Percentiles rank a stretch among this genome's conserved stretches.
Conservation (phyloP, 345 rosid species). For the Limnanthes douglasii region DNA sequence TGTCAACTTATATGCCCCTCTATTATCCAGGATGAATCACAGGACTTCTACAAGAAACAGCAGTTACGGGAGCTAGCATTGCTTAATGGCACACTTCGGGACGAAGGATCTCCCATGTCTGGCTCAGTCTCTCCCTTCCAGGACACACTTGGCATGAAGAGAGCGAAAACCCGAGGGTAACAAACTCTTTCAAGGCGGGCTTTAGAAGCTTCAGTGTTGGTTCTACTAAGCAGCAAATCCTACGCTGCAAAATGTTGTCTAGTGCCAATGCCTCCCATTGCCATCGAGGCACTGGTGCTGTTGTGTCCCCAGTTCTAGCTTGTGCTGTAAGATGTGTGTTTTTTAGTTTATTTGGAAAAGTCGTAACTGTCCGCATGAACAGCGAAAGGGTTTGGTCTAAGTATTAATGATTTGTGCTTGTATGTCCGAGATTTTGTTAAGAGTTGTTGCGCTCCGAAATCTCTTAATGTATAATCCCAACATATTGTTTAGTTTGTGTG, state of each 20-base stretch:
- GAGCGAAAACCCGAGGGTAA: conserved; percentile 90
- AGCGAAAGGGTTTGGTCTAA: not conserved
- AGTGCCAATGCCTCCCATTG: conserved; percentile 22
- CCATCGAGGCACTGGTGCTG: conserved; percentile 27
- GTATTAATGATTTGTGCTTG: conserved; percentile 1
- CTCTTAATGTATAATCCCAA: too few species aligned
- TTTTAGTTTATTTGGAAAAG: too few species aligned
- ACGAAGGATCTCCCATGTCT: conserved; percentile 89
- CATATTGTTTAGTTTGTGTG: too few species aligned
- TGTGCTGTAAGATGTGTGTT: conserved; percentile 22
- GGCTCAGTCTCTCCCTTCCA: conserved; percentile 85
- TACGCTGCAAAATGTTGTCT: conserved; percentile 13
- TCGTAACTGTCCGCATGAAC: too few species aligned
- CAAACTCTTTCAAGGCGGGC: conserved; percentile 7
- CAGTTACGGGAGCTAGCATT: conserved; percentile 91
- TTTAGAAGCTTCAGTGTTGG: conserved; percentile 16
- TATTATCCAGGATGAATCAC: conserved; percentile 64
- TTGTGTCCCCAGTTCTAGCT: conserved; percentile 21
- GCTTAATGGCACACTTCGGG: conserved; percentile 85
- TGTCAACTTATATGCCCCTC: not conserved
- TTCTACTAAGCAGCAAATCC: conserved; percentile 13
- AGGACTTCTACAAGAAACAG: conserved; percentile 90
- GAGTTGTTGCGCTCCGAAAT: too few species aligned
- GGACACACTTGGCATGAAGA: conserved; percentile 89
- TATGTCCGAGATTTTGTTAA: too few species aligned